Base-by-base conservation (phyloP, 2,329 filamentous ascomycete species). In the Penicillium fuscoglaucum region DNA sequence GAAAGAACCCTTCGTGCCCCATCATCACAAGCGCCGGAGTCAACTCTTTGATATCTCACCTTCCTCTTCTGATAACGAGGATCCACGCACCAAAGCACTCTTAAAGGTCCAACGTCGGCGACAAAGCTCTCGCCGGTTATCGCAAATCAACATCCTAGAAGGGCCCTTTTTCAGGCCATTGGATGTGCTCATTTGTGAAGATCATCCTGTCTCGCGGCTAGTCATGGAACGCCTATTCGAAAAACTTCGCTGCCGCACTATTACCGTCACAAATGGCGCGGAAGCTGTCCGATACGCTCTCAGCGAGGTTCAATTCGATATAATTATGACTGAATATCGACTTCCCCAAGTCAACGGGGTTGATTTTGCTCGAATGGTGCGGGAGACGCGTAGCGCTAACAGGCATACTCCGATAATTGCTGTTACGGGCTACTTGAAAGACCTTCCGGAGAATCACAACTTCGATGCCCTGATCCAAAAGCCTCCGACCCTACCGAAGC, bases 141-240 rank as follows among this genome's bases (percentile, higher is more conserved):
- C 95, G 0, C 92, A 96, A 69, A 93, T 98, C 69, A 93, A 88
- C 51, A 82, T 96, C 39, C 84, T 89, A 41, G 92, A 93, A 53
- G 89, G 89, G 0, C 95, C 95, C 3, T 84, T 88, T 37, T 99
- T 97, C 77, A 85, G 95, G 31, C 92, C 95, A 2, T 78, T 99
- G 52, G 95, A 99, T 74, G 90, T 99, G 6, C 82, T 99, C 52
- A 96, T 99, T 52, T 98, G 95, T 72, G 95, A 99, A 77, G 95
- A 99, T 69, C 95, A 99, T 73, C 95, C 95, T 0, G 93, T 99
- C 4, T 96, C 95, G 6, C 86, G 93, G 24, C 87, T 99, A 80
- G 93, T 99, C n/a, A 98, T 99, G 93, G 95, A 99, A 72, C 95
- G 96, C 68, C 80, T 99, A 8, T 83, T 99, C 52, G 95, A 99